Evolutionary conservation across 805 yeast genomes (phyloP).

Genomic region (Kodamaea sagamina): DNA sequence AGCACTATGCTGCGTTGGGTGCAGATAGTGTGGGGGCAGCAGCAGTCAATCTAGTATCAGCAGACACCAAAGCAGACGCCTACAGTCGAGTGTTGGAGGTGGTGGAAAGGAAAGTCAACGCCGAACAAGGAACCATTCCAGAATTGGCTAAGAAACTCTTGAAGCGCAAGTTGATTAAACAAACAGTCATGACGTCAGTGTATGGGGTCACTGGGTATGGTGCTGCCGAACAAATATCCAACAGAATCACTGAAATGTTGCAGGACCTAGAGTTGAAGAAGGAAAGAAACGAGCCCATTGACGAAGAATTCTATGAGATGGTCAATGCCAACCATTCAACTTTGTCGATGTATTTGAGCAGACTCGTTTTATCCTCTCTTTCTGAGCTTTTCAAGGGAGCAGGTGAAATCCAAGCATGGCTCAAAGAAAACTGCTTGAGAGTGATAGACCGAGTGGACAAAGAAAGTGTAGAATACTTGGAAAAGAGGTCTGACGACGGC

Average conservation of each 20-base stretch:
- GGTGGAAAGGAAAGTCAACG: slow-evolving; percentile 15
- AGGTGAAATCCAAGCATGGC: slow-evolving; percentile 37
- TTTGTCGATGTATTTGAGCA: slow-evolving; percentile 22
- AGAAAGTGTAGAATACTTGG: slow-evolving; percentile 15
- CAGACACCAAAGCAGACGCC: slow-evolving; percentile 24
- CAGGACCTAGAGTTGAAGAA: slow-evolving; percentile 16
- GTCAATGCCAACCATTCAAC: neutral
- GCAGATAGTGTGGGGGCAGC: slow-evolving; percentile 37
- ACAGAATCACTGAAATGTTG: slow-evolving; percentile 24
- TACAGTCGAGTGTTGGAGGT: slow-evolving; percentile 33
- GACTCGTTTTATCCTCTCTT: slow-evolving; percentile 27
- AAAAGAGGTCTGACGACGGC: neutral
- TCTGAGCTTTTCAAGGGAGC: slow-evolving; percentile 37
- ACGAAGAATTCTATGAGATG: neutral
- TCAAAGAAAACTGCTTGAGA: slow-evolving; percentile 31
- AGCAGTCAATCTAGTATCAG: slow-evolving; percentile 40
- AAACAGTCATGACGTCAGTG: slow-evolving; percentile 48
- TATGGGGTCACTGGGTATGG: slow-evolving; percentile 46
- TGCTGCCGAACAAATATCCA: slow-evolving; percentile 34
- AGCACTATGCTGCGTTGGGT: slow-evolving; percentile 48
- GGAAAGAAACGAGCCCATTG: slow-evolving; percentile 5
- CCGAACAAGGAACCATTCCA: slow-evolving; percentile 1
- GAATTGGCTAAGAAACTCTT: slow-evolving; percentile 3
- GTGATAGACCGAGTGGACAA: slow-evolving; percentile 29
- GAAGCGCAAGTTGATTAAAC: slow-evolving; percentile 39